These are phyloP conservation scores for Starmerella riodocensis DNA, from an alignment of 805 yeast species.

Conservation along the genomic window DNA sequence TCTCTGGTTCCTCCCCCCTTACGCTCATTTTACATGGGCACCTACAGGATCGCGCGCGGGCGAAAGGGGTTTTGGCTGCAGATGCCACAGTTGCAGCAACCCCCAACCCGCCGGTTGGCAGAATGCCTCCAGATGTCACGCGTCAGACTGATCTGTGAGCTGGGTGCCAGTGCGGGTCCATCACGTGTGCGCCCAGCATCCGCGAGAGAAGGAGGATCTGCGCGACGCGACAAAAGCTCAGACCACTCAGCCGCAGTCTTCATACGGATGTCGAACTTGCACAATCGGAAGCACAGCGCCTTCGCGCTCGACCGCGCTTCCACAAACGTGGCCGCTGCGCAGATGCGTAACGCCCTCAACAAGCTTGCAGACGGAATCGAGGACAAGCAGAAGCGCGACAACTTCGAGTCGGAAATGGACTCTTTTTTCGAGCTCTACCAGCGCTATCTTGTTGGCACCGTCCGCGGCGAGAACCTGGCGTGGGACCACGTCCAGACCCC, in stretches of 20 bases:
- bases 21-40: no score
- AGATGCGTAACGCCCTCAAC: conserved; percentile 93
- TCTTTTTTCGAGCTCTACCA: conserved; percentile 85
- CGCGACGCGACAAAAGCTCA: no score
- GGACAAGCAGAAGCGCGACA: conserved; percentile 31
- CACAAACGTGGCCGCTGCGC: conserved; percentile 90
- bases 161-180: no score
- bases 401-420: conserved; percentile 86
- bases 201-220: no score
- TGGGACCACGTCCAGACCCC: conserved; percentile 98
- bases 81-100: no score
- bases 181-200: not conserved
- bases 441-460: conserved; percentile 81
- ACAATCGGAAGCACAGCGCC: conserved; percentile 20
- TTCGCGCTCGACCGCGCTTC: conserved; percentile 84
- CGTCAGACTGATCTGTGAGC: no score
- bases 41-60: no score
- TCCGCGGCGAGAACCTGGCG: conserved; percentile 67
- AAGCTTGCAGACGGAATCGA: conserved; percentile 70
- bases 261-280: conserved; percentile 7
- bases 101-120: no score
- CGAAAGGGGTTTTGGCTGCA: no score
- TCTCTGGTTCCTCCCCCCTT: no score
- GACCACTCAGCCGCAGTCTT: no score
- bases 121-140: no score